Percentiles rank a stretch among this genome's conserved stretches.
Evolutionary conservation across 257 asterid species (phyloP).

Genomic region (Leonotis leonurus): DNA sequence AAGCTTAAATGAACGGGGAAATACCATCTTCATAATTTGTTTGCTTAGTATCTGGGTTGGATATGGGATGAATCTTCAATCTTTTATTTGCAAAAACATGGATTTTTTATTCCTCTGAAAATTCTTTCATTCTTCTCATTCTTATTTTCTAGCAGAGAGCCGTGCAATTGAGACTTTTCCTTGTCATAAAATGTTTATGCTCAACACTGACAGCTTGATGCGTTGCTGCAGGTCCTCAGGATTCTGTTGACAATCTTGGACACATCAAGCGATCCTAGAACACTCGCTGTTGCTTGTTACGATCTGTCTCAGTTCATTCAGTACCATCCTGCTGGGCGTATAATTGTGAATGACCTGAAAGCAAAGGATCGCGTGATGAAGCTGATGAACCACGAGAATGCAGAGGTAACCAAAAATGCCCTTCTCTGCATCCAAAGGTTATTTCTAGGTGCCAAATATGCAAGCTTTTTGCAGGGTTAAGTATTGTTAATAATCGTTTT

Average conservation of each 20-base stretch:
- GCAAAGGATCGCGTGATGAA: constrained; percentile 96
- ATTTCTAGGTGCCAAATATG: constrained; percentile 90
- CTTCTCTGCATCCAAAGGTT: constrained; percentile 95
- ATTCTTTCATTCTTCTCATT: too few species aligned
- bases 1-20: constrained; percentile 9
- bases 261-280: constrained; percentile 69
- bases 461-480: constrained; percentile 94
- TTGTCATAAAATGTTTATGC: too few species aligned
- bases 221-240: constrained; percentile 56
- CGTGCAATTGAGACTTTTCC: neutral
- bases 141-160: too few species aligned
- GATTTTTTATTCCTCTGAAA: neutral
- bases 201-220: neutral
- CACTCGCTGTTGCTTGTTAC: constrained; percentile 86
- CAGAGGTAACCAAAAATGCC: constrained; percentile 90
- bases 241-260: constrained; percentile 83
- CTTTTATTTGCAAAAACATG: neutral
- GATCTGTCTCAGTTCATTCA: constrained; percentile 94
- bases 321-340: constrained; percentile 85
- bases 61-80: neutral
- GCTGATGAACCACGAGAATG: constrained; percentile 76
- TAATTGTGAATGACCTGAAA: constrained; percentile 79
- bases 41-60: neutral
- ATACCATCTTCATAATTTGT: neutral
- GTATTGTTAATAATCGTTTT: neutral